Conservation (phyloP, 1,139 yeast genomes). For the Blastobotrys ciferrii region DNA sequence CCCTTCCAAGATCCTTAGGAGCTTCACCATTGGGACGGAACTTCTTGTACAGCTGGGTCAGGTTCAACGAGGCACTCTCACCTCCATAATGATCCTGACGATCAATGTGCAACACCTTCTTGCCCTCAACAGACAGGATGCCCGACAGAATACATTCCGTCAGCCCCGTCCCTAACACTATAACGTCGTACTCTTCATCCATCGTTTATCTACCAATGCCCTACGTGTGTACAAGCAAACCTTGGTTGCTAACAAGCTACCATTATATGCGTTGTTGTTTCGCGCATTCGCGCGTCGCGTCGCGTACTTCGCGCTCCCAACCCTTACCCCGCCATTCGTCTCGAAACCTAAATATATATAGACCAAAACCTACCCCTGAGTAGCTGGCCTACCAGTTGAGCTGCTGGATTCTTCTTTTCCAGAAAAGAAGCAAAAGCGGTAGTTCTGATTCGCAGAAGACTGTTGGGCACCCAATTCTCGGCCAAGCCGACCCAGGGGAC, state of each 20-base stretch:
- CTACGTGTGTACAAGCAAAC: not conserved
- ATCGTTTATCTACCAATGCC: conserved; percentile 38
- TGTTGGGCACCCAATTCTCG: too few relatives aligned
- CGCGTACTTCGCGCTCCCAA: too few relatives aligned
- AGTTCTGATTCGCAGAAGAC: too few relatives aligned
- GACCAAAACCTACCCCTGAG: too few relatives aligned
- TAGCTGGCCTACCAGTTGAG: too few relatives aligned
- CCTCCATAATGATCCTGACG: conserved; percentile 96
- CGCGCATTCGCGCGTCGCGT: not conserved
- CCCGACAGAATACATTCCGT: conserved; percentile 97
- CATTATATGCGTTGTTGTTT: not conserved
- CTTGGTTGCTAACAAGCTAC: not conserved
- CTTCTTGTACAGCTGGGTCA: conserved; percentile 47
- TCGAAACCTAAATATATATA: too few relatives aligned
- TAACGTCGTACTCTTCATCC: conserved; percentile 96
- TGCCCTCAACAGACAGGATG: conserved; percentile 89
- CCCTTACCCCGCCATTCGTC: not conserved
- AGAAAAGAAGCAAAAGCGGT: too few relatives aligned
- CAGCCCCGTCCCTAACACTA: conserved; percentile 74
- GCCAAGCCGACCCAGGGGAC: too few relatives aligned
- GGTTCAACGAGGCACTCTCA: conserved; percentile 65
- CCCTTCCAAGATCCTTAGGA: conserved; percentile 79
- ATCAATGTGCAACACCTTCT: conserved; percentile 94
- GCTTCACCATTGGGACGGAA: conserved; percentile 49
- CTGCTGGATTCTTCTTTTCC: too few relatives aligned